These are phyloP conservation scores for Abortiporus biennis DNA, from an alignment of 1,284 basidiomycete genomes.

Conservation along the genomic window DNA sequence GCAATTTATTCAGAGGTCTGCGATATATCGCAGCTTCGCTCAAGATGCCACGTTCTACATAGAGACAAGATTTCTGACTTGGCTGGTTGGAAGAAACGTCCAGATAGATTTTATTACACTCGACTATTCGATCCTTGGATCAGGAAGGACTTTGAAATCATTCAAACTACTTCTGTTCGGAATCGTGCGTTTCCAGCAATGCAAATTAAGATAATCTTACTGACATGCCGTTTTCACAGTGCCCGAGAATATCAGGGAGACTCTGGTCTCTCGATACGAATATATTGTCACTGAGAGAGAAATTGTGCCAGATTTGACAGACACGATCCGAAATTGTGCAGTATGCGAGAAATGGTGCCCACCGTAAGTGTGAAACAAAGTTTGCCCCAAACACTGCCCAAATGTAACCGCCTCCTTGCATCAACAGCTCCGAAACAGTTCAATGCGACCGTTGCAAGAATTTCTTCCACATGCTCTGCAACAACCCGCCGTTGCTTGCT, in stretches of 20 bases:
- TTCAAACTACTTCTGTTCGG: slow-evolving; percentile 79
- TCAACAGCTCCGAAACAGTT: slow-evolving; percentile 76
- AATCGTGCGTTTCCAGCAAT: slow-evolving; percentile 64
- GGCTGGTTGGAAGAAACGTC: slow-evolving; percentile 90
- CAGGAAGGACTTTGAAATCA: slow-evolving; percentile 96
- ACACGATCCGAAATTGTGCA: slow-evolving; percentile 79
- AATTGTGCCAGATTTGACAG: slow-evolving; percentile 86
- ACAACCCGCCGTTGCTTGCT: slow-evolving; percentile 88
- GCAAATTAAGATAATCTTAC: neutral
- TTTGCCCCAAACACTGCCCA: slow-evolving; percentile 2
- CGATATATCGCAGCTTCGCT: slow-evolving; percentile 87
- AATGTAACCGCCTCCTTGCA: slow-evolving; percentile 5
- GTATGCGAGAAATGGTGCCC: slow-evolving; percentile 87
- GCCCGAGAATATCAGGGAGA: slow-evolving; percentile 72
- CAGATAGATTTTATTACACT: slow-evolving; percentile 94
- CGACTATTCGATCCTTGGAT: slow-evolving; percentile 96
- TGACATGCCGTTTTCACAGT: slow-evolving; percentile 43
- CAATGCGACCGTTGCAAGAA: slow-evolving; percentile 92
- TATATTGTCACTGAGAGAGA: slow-evolving; percentile 94
- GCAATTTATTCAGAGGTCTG: slow-evolving; percentile 95
- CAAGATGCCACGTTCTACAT: slow-evolving; percentile 90
- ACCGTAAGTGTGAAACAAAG: slow-evolving; percentile 64
- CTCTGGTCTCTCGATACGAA: slow-evolving; percentile 81
- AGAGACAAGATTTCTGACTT: slow-evolving; percentile 92
- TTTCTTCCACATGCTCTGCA: slow-evolving; percentile 94